A percentile compares a stretch with the other conserved stretches of the same genome.
These are phyloP conservation scores for Cyclostephanos tholiformis DNA, from an alignment of 108 stramenopile species.

Conservation along the genomic window DNA sequence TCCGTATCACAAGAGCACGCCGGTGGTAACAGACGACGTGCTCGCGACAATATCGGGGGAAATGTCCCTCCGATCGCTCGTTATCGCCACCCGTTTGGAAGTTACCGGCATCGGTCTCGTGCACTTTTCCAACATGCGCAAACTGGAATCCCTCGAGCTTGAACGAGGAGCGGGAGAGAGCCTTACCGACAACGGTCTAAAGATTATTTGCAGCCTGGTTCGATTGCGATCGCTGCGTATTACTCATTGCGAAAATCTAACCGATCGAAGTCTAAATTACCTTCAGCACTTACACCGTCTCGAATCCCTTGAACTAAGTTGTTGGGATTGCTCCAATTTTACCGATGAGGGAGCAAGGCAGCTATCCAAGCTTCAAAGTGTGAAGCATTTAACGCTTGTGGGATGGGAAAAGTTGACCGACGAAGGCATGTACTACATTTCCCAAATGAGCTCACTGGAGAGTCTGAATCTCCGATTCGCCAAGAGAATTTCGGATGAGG, in stretches of 20 bases:
- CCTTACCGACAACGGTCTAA: conserved; percentile 42
- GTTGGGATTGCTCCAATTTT: conserved; percentile 71
- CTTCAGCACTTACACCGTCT: conserved; percentile 43
- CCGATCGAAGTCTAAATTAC: conserved; percentile 39
- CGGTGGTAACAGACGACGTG: conserved; percentile 33
- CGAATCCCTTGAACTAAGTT: conserved; percentile 65
- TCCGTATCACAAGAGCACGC: conserved; percentile 23
- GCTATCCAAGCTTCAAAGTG: conserved; percentile 53
- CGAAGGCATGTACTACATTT: conserved; percentile 64
- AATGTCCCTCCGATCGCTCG: conserved; percentile 28
- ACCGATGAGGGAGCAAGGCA: conserved; percentile 71
- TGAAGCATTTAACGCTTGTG: conserved; percentile 66
- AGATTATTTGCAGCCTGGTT: conserved; percentile 37
- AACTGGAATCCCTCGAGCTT: conserved; percentile 39
- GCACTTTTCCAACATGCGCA: conserved; percentile 27
- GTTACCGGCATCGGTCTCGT: conserved; percentile 42
- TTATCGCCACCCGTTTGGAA: conserved; percentile 40
- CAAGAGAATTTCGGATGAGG: conserved; percentile 31
- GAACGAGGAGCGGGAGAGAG: conserved; percentile 48
- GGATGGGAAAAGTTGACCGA: conserved; percentile 67
- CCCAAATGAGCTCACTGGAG: conserved; percentile 74
- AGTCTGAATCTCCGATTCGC: conserved; percentile 66
- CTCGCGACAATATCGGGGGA: conserved; percentile 26
- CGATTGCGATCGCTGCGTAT: conserved; percentile 35
- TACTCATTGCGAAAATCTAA: conserved; percentile 38